Conservation (phyloP, 768 basidiomycete species). For the Mycena sanguinolenta region DNA sequence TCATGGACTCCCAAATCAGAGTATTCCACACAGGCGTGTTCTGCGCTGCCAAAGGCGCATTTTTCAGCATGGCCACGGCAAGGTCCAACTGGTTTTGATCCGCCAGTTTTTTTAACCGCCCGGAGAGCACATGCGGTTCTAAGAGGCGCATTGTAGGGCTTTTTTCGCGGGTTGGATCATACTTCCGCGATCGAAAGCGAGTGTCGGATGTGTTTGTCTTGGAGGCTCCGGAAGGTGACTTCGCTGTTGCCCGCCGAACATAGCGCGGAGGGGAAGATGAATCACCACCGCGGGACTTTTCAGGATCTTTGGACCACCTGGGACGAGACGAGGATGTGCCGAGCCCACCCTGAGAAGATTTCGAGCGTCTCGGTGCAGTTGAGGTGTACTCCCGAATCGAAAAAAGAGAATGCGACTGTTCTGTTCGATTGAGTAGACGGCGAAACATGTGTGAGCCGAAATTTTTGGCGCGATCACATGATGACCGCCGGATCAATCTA, state of each 20-base stretch:
- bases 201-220: conserved; percentile 42
- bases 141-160: conserved; percentile 57
- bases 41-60: conserved; percentile 78
- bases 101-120: conserved; percentile 70
- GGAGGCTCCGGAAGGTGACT: conserved; percentile 16
- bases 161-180: conserved; percentile 48
- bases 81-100: conserved; percentile 67
- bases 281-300: neutral
- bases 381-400: neutral
- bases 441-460: too few relatives aligned
- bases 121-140: conserved; percentile 73
- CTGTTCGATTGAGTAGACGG: conserved; percentile 2
- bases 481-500: neutral
- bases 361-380: neutral
- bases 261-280: conserved; percentile 16
- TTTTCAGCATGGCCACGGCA: conserved; percentile 77
- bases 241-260: conserved; percentile 25
- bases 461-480: conserved; percentile 22
- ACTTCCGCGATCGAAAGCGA: conserved; percentile 56
- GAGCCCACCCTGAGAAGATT: neutral
- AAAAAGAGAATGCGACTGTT: neutral
- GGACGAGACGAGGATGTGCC: conserved; percentile 10
- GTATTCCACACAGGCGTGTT: conserved; percentile 87
- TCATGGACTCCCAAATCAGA: conserved; percentile 75
- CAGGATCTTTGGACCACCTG: conserved; percentile 25